A percentile compares a stretch with the other conserved stretches of the same genome.
Conservation (phyloP, 2,329 filamentous ascomycete species). For the Hortaea werneckii region DNA sequence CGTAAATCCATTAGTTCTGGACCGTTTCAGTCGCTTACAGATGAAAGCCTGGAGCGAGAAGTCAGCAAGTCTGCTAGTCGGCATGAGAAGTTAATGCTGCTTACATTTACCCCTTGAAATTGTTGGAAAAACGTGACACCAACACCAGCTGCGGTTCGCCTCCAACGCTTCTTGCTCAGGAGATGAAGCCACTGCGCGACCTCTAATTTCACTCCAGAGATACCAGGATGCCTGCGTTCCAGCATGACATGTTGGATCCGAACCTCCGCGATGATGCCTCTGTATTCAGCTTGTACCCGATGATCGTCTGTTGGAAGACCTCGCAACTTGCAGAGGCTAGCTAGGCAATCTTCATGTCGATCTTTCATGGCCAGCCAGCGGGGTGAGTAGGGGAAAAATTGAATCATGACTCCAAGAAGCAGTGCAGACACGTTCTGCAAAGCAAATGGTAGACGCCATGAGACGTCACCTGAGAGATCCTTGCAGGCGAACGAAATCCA, state of each 20-base stretch:
- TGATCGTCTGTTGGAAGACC: slow-evolving; percentile 6
- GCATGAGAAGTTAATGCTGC: not conserved
- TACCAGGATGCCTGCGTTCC: not conserved
- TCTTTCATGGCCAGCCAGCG: slow-evolving; percentile 15
- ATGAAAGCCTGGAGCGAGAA: too few species aligned
- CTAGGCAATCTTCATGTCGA: slow-evolving; percentile 13
- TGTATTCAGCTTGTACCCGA: not conserved
- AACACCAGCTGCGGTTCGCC: not conserved
- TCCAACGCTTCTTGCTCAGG: not conserved
- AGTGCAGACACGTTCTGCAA: slow-evolving; percentile 6
- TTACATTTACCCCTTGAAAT: not conserved
- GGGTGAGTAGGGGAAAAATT: slow-evolving; percentile 19
- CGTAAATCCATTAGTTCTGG: too few species aligned
- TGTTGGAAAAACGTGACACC: slow-evolving; percentile 1
- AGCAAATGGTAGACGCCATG: not conserved
- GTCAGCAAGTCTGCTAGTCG: not conserved
- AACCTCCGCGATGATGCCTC: not conserved
- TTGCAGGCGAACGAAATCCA: slow-evolving; percentile 40
- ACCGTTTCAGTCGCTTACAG: too few species aligned
- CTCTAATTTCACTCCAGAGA: not conserved
- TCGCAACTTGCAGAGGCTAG: slow-evolving; percentile 11
- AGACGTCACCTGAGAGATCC: not conserved
- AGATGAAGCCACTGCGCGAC: not conserved
- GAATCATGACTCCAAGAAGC: slow-evolving; percentile 12
- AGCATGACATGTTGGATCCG: not conserved